These are phyloP conservation scores for Penicillium sp. DNA, from an alignment of 2,329 filamentous ascomycete species.

Conservation along the genomic window DNA sequence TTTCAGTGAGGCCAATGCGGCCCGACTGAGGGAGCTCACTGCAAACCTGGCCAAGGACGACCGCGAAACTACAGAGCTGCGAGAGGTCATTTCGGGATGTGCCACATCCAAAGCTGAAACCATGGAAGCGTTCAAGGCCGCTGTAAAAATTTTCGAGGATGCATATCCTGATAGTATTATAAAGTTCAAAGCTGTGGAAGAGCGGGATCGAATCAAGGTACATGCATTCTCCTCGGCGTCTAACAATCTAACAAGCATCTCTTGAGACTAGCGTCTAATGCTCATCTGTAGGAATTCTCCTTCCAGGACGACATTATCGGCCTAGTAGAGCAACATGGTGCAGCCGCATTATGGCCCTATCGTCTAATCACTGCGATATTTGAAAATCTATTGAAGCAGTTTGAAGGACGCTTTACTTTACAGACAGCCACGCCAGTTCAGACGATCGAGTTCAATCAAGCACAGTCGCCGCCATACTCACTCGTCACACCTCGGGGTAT, in stretches of 20 bases:
- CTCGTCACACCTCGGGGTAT: background rate
- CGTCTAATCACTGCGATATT: background rate
- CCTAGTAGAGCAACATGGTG: background rate
- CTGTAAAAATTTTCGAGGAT: background rate
- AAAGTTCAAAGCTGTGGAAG: background rate
- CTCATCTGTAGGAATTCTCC: background rate
- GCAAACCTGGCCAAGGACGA: background rate
- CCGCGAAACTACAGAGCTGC: background rate
- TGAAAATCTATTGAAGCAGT: background rate
- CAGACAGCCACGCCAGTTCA: background rate
- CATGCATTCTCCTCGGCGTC: background rate
- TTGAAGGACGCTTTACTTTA: background rate
- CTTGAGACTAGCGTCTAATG: background rate
- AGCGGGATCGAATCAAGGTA: background rate
- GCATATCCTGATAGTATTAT: background rate
- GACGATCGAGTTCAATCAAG: background rate
- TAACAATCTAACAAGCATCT: background rate
- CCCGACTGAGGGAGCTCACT: background rate
- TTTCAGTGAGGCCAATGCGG: constrained; percentile 2
- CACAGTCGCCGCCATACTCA: background rate
- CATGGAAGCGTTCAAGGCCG: background rate
- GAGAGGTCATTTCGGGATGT: background rate
- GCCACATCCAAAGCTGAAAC: background rate
- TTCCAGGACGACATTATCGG: background rate
- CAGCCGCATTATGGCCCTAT: background rate